Percentiles rank a stretch among this genome's conserved stretches.
Evolutionary conservation across 2,329 filamentous ascomycete genomes (phyloP).

Genomic region (Alternaria solani): DNA sequence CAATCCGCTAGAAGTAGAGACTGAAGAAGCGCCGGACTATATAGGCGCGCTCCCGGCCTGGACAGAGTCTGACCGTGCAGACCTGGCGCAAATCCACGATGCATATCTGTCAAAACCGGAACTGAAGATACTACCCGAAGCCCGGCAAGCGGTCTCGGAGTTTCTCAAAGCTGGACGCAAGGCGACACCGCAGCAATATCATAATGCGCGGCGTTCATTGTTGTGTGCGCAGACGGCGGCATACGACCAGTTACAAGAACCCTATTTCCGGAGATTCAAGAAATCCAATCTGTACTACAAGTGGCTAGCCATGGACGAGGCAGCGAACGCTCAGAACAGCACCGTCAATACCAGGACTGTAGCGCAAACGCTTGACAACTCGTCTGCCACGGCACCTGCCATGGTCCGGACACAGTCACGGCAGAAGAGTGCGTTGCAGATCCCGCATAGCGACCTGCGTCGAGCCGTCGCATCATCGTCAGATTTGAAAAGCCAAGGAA

Average conservation of each 20-base stretch:
- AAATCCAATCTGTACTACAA: conserved; percentile 96
- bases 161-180: conserved; percentile 81
- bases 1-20: conserved; percentile 88
- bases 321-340: conserved; percentile 46
- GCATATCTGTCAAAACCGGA: conserved; percentile 85
- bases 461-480: conserved; percentile 68
- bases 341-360: conserved; percentile 37
- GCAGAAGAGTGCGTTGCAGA: conserved; percentile 46
- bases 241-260: conserved; percentile 82
- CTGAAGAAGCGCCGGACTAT: conserved; percentile 69
- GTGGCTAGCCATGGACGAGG: conserved; percentile 87
- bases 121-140: conserved; percentile 75
- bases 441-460: conserved; percentile 60
- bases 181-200: conserved; percentile 83
- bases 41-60: conserved; percentile 64
- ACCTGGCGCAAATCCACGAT: conserved; percentile 90
- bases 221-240: conserved; percentile 82
- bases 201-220: conserved; percentile 80
- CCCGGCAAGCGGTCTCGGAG: conserved; percentile 72
- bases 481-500: conserved; percentile 62
- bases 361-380: conserved; percentile 38
- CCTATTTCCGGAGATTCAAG: conserved; percentile 85
- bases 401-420: conserved; percentile 60
- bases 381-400: conserved; percentile 37
- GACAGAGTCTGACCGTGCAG: conserved; percentile 83